phyloP scores from a whole-genome alignment of 768 basidiomycete genomes.

The Galerina sulciceps region DNA sequence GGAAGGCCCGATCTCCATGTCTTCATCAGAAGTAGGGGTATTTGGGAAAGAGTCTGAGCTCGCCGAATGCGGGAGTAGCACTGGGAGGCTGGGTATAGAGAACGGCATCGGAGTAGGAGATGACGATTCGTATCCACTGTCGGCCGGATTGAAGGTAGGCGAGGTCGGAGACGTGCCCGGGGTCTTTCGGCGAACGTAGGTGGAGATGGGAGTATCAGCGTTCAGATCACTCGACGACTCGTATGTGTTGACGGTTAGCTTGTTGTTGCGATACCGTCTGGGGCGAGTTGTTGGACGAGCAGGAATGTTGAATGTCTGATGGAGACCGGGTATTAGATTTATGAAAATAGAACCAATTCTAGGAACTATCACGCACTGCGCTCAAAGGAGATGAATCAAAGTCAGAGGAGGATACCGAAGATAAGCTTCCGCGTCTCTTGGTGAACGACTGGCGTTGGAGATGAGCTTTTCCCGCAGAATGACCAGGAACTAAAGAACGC shows the following conservation, averaged over 20 bases:
- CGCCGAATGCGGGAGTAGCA: slow-evolving; percentile 50
- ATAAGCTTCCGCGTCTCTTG: slow-evolving; percentile 49
- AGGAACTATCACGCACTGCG: slow-evolving; percentile 20
- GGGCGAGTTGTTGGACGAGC: slow-evolving; percentile 47
- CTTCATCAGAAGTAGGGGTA: slow-evolving; percentile 40
- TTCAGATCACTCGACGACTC: slow-evolving; percentile 55
- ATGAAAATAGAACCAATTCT: slow-evolving; percentile 3
- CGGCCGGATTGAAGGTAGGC: slow-evolving; percentile 58
- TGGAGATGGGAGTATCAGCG: slow-evolving; percentile 78
- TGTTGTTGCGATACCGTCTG: slow-evolving; percentile 49
- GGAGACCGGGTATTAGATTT: slow-evolving; percentile 2
- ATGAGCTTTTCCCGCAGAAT: slow-evolving; percentile 7
- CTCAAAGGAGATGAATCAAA: slow-evolving; percentile 41
- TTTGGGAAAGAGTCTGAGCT: slow-evolving; percentile 47
- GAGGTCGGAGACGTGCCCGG: slow-evolving; percentile 75
- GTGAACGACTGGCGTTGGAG: slow-evolving; percentile 35
- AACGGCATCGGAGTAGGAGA: slow-evolving; percentile 51
- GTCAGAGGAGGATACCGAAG: slow-evolving; percentile 49
- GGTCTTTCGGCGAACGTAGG: slow-evolving; percentile 79
- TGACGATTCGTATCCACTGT: slow-evolving; percentile 42
- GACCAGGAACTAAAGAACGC: slow-evolving; percentile 22
- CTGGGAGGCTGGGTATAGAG: slow-evolving; percentile 67
- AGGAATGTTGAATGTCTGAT: slow-evolving; percentile 37
- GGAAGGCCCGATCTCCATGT: slow-evolving; percentile 22
- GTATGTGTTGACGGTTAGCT: slow-evolving; percentile 51